These are phyloP conservation scores for Diphasiastrum complanatum DNA, from an alignment of 83 land plant species.

Conservation along the genomic window DNA sequence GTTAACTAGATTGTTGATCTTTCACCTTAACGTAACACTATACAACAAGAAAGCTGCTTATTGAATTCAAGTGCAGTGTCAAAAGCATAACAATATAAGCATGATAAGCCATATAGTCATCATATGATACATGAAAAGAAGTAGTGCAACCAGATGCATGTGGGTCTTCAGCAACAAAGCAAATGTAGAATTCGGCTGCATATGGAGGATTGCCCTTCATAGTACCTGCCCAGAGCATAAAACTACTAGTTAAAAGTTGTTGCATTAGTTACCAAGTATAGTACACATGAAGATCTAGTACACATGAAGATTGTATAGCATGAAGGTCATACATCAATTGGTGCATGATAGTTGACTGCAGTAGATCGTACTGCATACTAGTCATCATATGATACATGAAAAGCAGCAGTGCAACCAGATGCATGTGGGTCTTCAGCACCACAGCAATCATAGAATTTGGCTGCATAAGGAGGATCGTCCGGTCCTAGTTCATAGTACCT, in stretches of 20 bases:
- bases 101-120: too few relatives aligned
- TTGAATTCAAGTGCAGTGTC: too few relatives aligned
- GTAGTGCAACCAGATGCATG: conserved; percentile 73
- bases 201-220: conserved; percentile 91
- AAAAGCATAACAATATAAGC: too few relatives aligned
- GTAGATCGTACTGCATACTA: conserved; percentile 9
- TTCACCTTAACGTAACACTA: too few relatives aligned
- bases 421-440: conserved; percentile 93
- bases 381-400: conserved; percentile 84
- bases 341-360: conserved; percentile 8
- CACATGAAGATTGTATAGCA: too few relatives aligned
- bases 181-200: conserved; percentile 91
- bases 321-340: too few relatives aligned
- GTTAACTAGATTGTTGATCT: too few relatives aligned
- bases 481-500: conserved; percentile 93
- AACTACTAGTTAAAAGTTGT: too few relatives aligned
- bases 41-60: too few relatives aligned
- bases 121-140: conserved; percentile 72
- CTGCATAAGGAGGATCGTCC: conserved; percentile 92
- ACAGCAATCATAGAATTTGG: conserved; percentile 94
- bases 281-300: too few relatives aligned
- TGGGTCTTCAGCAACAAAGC: conserved; percentile 95
- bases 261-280: too few relatives aligned
- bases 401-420: conserved; percentile 60
- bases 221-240: too few relatives aligned